Evolutionary conservation across 768 basidiomycete genomes (phyloP), one percentile per base, ranked within the genome.

Genomic region (Phaeotremella fagi): DNA sequence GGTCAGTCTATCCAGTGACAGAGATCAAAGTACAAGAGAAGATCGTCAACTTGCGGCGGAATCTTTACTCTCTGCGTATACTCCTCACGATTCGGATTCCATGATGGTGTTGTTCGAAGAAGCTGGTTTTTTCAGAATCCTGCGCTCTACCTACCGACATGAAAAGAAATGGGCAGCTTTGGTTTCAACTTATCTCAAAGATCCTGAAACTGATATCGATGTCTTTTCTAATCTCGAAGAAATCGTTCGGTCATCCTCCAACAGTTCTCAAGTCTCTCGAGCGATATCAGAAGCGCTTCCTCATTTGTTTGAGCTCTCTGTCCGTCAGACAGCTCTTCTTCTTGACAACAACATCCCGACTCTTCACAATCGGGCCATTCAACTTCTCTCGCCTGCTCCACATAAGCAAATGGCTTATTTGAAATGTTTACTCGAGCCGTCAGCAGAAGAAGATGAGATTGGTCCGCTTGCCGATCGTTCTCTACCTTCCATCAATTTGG

Each of bases 31-130:
- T 65, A 95, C 89, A 0, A 81, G 85, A 23, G 94, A 98, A 68
- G 95, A 98, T 74, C 84, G 95, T 14, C 90, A 99, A 67, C 80
- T 99, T 4, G 95, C 95, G 0, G 84, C 85, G 6, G 95, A 99
- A 75, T 95, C 85, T 71, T 82, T 99, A 27, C 79, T 98, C 16
- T 99, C 95, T 1, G 82, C 81, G 0, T 97, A 95, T 71, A 88
- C 83, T 33, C 95, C 94, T 0, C 84, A 85, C 59, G 84, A 91
- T 52, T 79, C 78, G 61, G 84, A 87, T 22, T 77, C 78, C 20
- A 79, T 94, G 48, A 74, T 85, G 35, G 68, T 68, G 9, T 76
- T 90, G 2, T 94, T 97, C 68, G 82, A 86, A 63, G 67, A 77
- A 9, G 91, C 94, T 0, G 85, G 88, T 0, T 99, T 99, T 77